These are phyloP conservation scores for Heteromeles arbutifolia DNA, from an alignment of 306 rosid species.

Conservation along the genomic window DNA sequence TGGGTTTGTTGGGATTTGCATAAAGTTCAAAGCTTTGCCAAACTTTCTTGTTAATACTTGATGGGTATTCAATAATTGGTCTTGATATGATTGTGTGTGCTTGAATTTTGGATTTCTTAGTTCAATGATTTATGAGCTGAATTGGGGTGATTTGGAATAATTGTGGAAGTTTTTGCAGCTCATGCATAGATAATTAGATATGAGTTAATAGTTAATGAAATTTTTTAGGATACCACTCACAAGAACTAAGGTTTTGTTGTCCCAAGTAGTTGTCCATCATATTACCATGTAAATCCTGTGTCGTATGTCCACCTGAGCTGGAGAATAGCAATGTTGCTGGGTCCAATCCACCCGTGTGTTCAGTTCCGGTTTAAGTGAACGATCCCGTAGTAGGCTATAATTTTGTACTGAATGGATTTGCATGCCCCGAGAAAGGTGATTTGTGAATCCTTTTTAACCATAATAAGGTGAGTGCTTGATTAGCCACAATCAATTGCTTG, in stretches of 20 bases:
- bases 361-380: not conserved
- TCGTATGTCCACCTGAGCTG: not conserved
- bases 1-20: constrained; percentile 7
- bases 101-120: not conserved
- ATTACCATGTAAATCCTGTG: not conserved
- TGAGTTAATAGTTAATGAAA: not conserved
- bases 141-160: constrained; percentile 4
- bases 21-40: not conserved
- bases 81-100: not conserved
- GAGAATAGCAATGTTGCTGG: not conserved
- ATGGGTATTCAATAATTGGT: constrained; percentile 16
- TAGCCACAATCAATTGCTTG: not conserved
- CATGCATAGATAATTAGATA: not conserved
- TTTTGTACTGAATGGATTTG: not conserved
- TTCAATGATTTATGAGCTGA: constrained; percentile 5
- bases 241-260: not conserved
- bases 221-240: not conserved
- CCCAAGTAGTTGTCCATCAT: not conserved
- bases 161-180: not conserved
- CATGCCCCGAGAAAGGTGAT: not conserved
- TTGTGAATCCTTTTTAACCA: not conserved
- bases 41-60: not conserved
- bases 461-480: not conserved
- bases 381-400: not conserved
- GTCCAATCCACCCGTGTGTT: not conserved